Evolutionary conservation across 768 basidiomycete genomes (phyloP), one percentile per base, ranked within the genome.

Genomic region (Amanita pseudoporphyria): DNA sequence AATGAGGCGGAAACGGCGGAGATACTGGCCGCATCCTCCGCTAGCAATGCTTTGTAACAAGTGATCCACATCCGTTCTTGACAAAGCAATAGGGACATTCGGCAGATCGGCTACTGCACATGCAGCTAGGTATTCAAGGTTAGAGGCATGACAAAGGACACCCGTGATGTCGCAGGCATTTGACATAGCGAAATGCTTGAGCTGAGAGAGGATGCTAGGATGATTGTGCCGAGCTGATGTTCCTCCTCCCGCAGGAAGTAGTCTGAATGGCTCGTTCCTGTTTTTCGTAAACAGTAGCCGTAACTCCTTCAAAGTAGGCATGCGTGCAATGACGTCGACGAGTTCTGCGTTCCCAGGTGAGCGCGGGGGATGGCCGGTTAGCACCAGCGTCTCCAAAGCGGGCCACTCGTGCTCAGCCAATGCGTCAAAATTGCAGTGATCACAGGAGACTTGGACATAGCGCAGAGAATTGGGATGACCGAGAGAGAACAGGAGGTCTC

Each of bases 281-380:
- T 58, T 51, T 26, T 62, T 67, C 1, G 67, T 62, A 35, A 68
- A 65, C 21, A 69, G 58, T 9, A 69, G 51, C n/a, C 67, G 54
- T 33, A 69, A 43, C 45, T 69, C 67, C 1, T 45, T 49, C 6
- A 69, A 53, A n/a, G 44, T 51, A 3, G 68, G 71, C 69, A 70
- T 71, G 47, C 58, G 56, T 19, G 54, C 58, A 7, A 71, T 50
- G 30, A 69, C 58, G 43, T 65, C 66, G 16, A 68, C 54, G 12
- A 71, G 52, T 41, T 58, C 62, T 18, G 55, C 58, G 44, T 37
- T 58, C 21, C 58, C 62, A 21, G 41, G 52, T 18, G 42, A 26
- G 12, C 65, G 61, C 9, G 66, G 69, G 0, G 64, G 61, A 39
- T 68, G 66, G 0, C 71, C 71, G 3, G 71, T 71, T 16, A 73